A percentile compares a stretch with the other conserved stretches of the same genome.
phyloP scores from a whole-genome alignment of 1,284 basidiomycete species.

The Lignosus rhinocerotis region DNA sequence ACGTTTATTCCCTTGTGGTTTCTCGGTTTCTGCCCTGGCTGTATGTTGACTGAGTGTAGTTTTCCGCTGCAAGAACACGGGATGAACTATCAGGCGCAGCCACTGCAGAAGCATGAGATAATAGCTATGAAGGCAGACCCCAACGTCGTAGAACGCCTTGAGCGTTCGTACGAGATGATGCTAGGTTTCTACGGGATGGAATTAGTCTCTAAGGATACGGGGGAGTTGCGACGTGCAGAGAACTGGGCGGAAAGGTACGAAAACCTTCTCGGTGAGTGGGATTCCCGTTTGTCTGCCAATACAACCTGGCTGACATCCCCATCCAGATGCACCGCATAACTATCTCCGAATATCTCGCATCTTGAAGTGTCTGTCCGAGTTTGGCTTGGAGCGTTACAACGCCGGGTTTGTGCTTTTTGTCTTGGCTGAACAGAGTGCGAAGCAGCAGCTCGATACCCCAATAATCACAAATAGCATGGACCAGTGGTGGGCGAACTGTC shows the following conservation, averaged over 20 bases:
- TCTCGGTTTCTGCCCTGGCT: background rate
- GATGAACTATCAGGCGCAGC: constrained; percentile 69
- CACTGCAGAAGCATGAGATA: constrained; percentile 66
- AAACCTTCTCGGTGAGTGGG: constrained; percentile 65
- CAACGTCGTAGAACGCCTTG: constrained; percentile 49
- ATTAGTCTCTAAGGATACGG: constrained; percentile 55
- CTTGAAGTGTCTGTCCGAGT: constrained; percentile 72
- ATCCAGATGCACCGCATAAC: constrained; percentile 65
- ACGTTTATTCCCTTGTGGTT: constrained; percentile 30
- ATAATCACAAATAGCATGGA: constrained; percentile 66
- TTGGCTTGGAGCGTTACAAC: constrained; percentile 62
- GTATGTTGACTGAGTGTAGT: constrained; percentile 33
- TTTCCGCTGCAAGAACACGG: constrained; percentile 70
- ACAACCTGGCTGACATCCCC: background rate
- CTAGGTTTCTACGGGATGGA: constrained; percentile 76
- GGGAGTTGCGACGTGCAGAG: constrained; percentile 47
- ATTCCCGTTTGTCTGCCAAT: background rate
- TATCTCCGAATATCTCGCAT: constrained; percentile 78
- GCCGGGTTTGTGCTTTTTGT: constrained; percentile 70
- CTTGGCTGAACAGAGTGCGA: constrained; percentile 68
- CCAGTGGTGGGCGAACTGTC: constrained; percentile 75
- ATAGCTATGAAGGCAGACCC: constrained; percentile 56
- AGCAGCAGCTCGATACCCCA: constrained; percentile 48
- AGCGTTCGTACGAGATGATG: constrained; percentile 69
- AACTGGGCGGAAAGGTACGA: constrained; percentile 53